Conservation (phyloP, 2,329 filamentous ascomycete genomes). For the Endocalyx cinctus region DNA sequence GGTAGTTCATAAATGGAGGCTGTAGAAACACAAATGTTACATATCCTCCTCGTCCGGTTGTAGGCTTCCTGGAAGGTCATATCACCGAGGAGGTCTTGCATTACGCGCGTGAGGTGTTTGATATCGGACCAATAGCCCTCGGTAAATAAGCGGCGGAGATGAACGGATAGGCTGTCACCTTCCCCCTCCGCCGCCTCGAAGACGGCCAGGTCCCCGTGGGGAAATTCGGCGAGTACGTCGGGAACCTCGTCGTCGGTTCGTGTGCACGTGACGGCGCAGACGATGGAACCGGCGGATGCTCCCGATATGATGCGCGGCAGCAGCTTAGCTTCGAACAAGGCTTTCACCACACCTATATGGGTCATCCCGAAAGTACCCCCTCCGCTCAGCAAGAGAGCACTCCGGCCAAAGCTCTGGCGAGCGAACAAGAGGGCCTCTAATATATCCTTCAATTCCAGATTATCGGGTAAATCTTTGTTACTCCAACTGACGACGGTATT, state of each 20-base stretch:
- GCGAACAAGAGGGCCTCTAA: slow-evolving; percentile 68
- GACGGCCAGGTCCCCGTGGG: slow-evolving; percentile 74
- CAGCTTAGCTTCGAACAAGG: slow-evolving; percentile 68
- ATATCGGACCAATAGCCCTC: slow-evolving; percentile 83
- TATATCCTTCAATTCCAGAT: slow-evolving; percentile 53
- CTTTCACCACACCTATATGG: slow-evolving; percentile 82
- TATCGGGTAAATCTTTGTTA: slow-evolving; percentile 41
- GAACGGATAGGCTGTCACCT: slow-evolving; percentile 60
- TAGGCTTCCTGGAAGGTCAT: slow-evolving; percentile 95
- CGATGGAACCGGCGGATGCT: slow-evolving; percentile 82
- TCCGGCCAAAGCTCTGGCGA: slow-evolving; percentile 79
- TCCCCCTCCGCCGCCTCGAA: slow-evolving; percentile 63
- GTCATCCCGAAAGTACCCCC: slow-evolving; percentile 90
- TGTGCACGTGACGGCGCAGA: slow-evolving; percentile 74
- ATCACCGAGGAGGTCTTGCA: slow-evolving; percentile 76
- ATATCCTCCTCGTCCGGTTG: slow-evolving; percentile 84
- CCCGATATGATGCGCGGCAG: slow-evolving; percentile 84
- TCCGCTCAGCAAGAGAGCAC: slow-evolving; percentile 75
- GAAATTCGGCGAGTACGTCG: slow-evolving; percentile 62
- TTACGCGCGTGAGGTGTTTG: slow-evolving; percentile 71
- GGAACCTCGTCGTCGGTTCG: slow-evolving; percentile 76
- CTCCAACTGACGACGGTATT: slow-evolving; percentile 63
- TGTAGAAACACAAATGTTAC: slow-evolving; percentile 91
- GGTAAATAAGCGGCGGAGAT: slow-evolving; percentile 70
- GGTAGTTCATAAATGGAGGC: slow-evolving; percentile 84